Conservation (phyloP, 495 filamentous ascomycete genomes). For the Hyaloscypha finlandica region DNA sequence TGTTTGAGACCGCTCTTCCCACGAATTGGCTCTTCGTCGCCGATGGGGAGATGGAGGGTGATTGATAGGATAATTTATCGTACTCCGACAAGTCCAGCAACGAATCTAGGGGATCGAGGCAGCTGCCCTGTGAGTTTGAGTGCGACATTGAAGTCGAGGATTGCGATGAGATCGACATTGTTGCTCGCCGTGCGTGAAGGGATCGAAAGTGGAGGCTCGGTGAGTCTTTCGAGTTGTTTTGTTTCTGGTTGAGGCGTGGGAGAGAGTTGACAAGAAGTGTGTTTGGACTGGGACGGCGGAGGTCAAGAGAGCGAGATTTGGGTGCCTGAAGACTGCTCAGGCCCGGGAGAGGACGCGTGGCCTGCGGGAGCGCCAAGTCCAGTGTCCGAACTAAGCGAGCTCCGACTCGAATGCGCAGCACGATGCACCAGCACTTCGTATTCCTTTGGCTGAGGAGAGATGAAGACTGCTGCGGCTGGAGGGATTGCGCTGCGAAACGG, state of each 20-base stretch:
- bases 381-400: not conserved
- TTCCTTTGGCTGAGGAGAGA: constrained; percentile 5
- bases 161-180: constrained; percentile 26
- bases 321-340: constrained; percentile 36
- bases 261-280: not conserved
- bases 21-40: constrained; percentile 38
- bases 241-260: not conserved
- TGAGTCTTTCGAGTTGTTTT: constrained; percentile 2
- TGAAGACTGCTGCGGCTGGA: not conserved
- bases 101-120: constrained; percentile 41
- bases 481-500: not conserved
- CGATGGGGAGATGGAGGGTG: constrained; percentile 49
- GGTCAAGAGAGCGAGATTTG: constrained; percentile 28
- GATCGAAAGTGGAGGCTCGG: constrained; percentile 7
- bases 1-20: constrained; percentile 34
- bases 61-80: constrained; percentile 44
- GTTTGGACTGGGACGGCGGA: constrained; percentile 18
- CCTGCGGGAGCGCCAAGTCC: constrained; percentile 17
- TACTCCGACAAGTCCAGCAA: constrained; percentile 51
- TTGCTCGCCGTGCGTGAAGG: not conserved
- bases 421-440: not conserved
- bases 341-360: constrained; percentile 25
- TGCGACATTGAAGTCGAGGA: constrained; percentile 32
- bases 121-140: constrained; percentile 31
- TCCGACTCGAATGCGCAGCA: not conserved